Evolutionary conservation across 805 yeast species (phyloP).

Genomic region (Myxozyma melibiosi): DNA sequence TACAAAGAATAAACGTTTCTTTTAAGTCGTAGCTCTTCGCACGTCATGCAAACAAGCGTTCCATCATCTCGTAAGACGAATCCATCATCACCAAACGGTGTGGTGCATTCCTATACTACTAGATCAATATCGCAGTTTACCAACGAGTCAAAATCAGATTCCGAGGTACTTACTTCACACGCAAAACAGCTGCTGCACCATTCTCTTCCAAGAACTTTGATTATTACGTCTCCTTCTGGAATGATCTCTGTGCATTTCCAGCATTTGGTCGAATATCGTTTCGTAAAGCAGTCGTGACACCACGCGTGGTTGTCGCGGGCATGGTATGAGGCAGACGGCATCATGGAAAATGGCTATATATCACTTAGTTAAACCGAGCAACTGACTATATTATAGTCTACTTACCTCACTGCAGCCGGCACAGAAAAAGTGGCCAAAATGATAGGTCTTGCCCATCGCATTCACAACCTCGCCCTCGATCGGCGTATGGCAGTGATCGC

Average conservation of each 20-base stretch:
- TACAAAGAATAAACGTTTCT: conserved; percentile 8
- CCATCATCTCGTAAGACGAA: conserved; percentile 42
- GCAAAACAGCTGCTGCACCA: conserved; percentile 42
- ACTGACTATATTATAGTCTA: neutral
- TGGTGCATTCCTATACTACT: conserved; percentile 36
- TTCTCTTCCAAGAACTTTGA: conserved; percentile 39
- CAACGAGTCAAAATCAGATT: neutral
- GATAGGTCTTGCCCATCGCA: conserved; percentile 40
- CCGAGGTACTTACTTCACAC: conserved; percentile 35
- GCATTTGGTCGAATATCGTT: conserved; percentile 38
- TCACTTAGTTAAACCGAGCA: neutral
- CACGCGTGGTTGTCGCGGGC: conserved; percentile 33
- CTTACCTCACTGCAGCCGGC: conserved; percentile 38
- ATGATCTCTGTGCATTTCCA: conserved; percentile 39
- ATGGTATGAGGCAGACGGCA: conserved; percentile 35
- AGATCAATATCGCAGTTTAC: neutral
- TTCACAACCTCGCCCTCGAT: conserved; percentile 39
- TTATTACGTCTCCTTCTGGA: conserved; percentile 28
- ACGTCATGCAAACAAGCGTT: conserved; percentile 37
- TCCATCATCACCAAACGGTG: conserved; percentile 37
- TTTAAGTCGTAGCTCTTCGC: conserved; percentile 34
- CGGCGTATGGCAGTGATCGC: conserved; percentile 39
- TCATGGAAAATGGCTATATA: neutral
- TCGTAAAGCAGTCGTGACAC: conserved; percentile 38
- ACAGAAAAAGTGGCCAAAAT: conserved; percentile 42